Evolutionary conservation across 768 basidiomycete genomes (phyloP).

Genomic region (Mycena albidolilacea): DNA sequence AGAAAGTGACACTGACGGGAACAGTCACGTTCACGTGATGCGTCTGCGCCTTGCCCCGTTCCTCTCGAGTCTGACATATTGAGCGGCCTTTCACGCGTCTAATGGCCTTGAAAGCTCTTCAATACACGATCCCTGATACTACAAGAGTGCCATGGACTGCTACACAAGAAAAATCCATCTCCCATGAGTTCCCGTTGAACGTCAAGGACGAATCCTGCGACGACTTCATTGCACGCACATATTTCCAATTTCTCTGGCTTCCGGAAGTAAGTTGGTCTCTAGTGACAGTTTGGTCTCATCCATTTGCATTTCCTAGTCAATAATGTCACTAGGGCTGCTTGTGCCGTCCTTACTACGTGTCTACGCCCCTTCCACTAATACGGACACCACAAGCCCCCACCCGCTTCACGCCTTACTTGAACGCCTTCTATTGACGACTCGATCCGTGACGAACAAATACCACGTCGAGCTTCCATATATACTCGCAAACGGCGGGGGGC

Average conservation of each 20-base stretch:
- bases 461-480: slow-evolving; percentile 74
- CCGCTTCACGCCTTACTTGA: slow-evolving; percentile 73
- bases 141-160: slow-evolving; percentile 60
- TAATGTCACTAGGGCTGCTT: slow-evolving; percentile 76
- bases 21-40: too few relatives aligned
- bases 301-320: slow-evolving; percentile 61
- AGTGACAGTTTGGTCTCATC: slow-evolving; percentile 24
- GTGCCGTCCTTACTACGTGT: slow-evolving; percentile 71
- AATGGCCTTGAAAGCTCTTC: slow-evolving; percentile 28
- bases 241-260: slow-evolving; percentile 85
- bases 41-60: too few relatives aligned
- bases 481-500: slow-evolving; percentile 70
- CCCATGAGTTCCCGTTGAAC: slow-evolving; percentile 71
- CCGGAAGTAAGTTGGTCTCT: slow-evolving; percentile 66
- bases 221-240: slow-evolving; percentile 73
- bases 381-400: slow-evolving; percentile 52
- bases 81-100: slow-evolving; percentile 1
- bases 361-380: slow-evolving; percentile 49
- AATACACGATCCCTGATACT: slow-evolving; percentile 16
- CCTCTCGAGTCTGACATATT: too few relatives aligned
- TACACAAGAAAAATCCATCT: slow-evolving; percentile 71
- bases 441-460: slow-evolving; percentile 71
- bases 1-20: too few relatives aligned
- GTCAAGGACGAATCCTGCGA: slow-evolving; percentile 63
- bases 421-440: slow-evolving; percentile 75